Base-by-base conservation (phyloP, 805 yeast species). In the Candida ficus region DNA sequence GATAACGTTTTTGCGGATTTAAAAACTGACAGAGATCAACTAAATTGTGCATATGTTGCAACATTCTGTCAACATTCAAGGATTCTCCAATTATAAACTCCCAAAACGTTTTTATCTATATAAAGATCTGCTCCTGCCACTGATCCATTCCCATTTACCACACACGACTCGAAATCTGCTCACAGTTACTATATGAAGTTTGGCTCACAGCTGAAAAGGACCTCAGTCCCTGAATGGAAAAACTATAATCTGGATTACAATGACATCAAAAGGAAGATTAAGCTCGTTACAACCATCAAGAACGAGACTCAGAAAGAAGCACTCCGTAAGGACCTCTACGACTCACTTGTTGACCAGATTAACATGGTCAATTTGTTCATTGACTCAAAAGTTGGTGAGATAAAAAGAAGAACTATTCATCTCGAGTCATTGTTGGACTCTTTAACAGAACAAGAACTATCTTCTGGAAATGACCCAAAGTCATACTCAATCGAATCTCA, bases 161-260 rank as follows among this genome's bases (percentile, higher is more conserved):
- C n/a, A n/a, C n/a, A n/a, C n/a, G n/a, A n/a, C n/a, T n/a, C n/a
- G n/a, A n/a, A n/a, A n/a, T n/a, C n/a, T n/a, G n/a, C n/a, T n/a
- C n/a, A n/a, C n/a, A n/a, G n/a, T n/a, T n/a, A n/a, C n/a, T n/a
- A n/a, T n/a, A 90, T 90, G 98, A 91, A 88, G 63, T 90, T 89
- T 61, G 96, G 96, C 38, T 70, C 76, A 31, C 89, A 83, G 54
- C 70, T 90, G 18, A 67, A 74, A 39, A 78, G 76, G 48, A 71
- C 87, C 50, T 83, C 95, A 11, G 83, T 88, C 19, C 88, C 90
- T 2, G 93, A 86, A 64, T 90, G 98, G 97, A 75, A 75, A 52
- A 75, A 76, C 46, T 82, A 86, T 62, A 88, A 90, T 60, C 70
- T 90, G 30, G 89, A 87, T 54, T 90, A 90, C 62, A 83, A 87